A percentile compares a stretch with the other conserved stretches of the same genome.
These are phyloP conservation scores for Debaryomyces tyrocola DNA, from an alignment of 805 yeast species.

Conservation along the genomic window DNA sequence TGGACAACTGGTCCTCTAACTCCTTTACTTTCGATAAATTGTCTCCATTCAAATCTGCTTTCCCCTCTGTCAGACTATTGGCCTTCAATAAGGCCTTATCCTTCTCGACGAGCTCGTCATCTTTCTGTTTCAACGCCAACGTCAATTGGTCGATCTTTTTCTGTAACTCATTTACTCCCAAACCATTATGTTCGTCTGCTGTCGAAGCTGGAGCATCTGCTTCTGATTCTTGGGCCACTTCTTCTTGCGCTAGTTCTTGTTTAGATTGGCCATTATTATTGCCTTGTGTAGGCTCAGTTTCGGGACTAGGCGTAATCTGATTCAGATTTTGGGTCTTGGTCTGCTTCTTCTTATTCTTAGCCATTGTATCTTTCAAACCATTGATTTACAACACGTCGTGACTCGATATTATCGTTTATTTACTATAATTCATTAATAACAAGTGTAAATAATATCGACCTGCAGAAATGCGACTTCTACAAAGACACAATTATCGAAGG, in stretches of 20 bases:
- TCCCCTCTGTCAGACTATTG: background rate
- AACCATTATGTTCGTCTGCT: background rate
- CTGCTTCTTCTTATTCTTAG: conserved; percentile 17
- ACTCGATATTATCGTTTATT: background rate
- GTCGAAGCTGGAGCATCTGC: background rate
- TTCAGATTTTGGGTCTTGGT: conserved; percentile 2
- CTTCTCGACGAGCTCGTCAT: background rate
- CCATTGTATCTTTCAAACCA: conserved; percentile 9
- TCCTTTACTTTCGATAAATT: conserved; percentile 3
- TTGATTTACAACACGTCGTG: background rate
- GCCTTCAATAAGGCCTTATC: background rate
- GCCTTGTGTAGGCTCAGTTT: background rate
- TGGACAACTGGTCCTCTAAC: conserved; percentile 10
- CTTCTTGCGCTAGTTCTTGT: background rate
- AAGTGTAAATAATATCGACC: background rate
- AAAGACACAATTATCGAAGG: background rate
- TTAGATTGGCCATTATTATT: background rate
- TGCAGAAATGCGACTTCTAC: background rate
- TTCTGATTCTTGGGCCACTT: background rate
- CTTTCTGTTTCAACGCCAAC: conserved; percentile 3
- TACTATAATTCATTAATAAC: background rate
- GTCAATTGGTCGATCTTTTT: conserved; percentile 1
- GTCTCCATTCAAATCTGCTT: background rate
- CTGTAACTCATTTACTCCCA: background rate
- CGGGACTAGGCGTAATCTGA: background rate